A percentile compares a stretch with the other conserved stretches of the same genome.
Conservation (phyloP, 2,329 filamentous ascomycete species). For the Aurifilum marmelostoma region DNA sequence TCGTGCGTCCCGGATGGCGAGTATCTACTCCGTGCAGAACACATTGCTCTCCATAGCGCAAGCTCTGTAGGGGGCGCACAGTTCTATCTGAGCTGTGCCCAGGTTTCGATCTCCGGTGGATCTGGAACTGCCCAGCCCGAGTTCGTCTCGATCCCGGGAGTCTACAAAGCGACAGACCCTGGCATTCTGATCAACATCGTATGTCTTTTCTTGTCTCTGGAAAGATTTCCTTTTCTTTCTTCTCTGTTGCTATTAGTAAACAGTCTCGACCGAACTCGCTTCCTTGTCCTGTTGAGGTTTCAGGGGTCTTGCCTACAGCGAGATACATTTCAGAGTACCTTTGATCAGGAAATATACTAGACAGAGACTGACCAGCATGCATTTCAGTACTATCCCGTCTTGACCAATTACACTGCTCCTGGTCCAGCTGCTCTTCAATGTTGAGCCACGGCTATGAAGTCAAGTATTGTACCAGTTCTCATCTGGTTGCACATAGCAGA, state of each 20-base stretch:
- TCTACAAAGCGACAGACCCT: slow-evolving; percentile 45
- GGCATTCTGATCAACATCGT: slow-evolving; percentile 44
- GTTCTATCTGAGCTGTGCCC: slow-evolving; percentile 49
- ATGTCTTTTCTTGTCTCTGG: neutral
- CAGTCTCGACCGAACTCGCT: neutral
- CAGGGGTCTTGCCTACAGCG: no score
- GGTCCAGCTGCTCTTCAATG: slow-evolving; percentile 31
- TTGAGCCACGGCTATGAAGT: neutral
- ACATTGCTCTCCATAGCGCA: slow-evolving; percentile 51
- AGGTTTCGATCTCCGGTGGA: slow-evolving; percentile 47
- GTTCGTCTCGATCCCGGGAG: slow-evolving; percentile 47
- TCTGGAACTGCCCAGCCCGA: slow-evolving; percentile 42
- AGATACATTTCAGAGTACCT: neutral
- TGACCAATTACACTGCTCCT: slow-evolving; percentile 40
- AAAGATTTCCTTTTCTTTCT: neutral
- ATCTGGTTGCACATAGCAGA: neutral
- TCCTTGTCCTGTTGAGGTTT: neutral
- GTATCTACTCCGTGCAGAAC: slow-evolving; percentile 53
- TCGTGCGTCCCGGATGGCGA: slow-evolving; percentile 50
- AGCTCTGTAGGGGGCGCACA: slow-evolving; percentile 47
- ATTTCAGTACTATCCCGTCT: slow-evolving; percentile 42
- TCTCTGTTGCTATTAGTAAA: neutral
- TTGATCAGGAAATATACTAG: neutral
- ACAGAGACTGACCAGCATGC: neutral
- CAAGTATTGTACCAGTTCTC: no score